Base-by-base conservation (phyloP, 768 basidiomycete species). In the Pleurotus salmoneostramineus region DNA sequence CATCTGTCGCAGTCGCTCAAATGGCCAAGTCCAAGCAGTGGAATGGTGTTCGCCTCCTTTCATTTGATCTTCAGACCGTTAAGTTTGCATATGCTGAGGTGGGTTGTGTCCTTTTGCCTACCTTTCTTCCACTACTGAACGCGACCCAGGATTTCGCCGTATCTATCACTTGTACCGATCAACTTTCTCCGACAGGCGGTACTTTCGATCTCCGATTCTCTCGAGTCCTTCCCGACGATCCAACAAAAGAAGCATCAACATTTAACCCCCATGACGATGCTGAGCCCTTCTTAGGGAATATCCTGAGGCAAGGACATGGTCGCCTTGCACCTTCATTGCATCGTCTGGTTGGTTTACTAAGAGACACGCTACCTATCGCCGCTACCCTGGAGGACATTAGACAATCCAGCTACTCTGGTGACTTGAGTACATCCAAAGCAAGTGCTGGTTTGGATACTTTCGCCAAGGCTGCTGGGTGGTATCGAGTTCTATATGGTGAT, bases 1-100 rank as follows among this genome's bases (percentile, higher is more conserved):
- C 34, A 12, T 52, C 14, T 55, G 7, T 6, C 50, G 3, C 57
- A 93, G 94, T 95, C 42, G 90, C 88, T 4, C 87, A 90, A 68
- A 89, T 95, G 85, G 82, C 89, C 12, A 85, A 87, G 62, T 78
- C 80, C 59, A 83, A 81, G 58, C 77, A 76, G 32, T 94, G 89
- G 87, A 72, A 72, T 17, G 92, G 89, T 64, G 83, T 96, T 15
- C 82, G 83, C n/a, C 73, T 96, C 52, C 78, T 95, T 58, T 93
- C 91, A 3, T 96, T 96, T 69, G 93, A 96, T 69, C 74, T 96
- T 12, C 93, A 93, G 65, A 93, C 92, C 0, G 93, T 95, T n/a
- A 88, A 94, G 64, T 89, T 96, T 66, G 84, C 85, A 2, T 95
- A 95, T 67, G 82, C 88, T 7, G 72, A 72, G 54, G 89, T 84